phyloP scores from a whole-genome alignment of 2,329 filamentous ascomycete genomes.

The Neofusicoccum kwambonambiense region DNA sequence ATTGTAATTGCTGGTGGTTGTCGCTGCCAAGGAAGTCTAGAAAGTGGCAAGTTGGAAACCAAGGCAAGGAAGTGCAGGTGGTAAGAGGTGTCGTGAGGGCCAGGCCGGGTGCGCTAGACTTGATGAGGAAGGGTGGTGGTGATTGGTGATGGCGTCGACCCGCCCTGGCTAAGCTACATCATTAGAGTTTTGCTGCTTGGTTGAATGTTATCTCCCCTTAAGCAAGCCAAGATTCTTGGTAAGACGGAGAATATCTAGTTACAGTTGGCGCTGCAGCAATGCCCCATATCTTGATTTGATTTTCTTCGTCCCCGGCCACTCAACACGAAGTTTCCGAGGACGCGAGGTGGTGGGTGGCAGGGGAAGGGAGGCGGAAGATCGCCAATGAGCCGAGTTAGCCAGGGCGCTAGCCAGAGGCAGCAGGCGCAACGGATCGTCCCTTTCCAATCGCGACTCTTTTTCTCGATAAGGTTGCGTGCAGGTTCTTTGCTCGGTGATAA shows the following conservation, averaged over 20 bases:
- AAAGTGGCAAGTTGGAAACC: not conserved
- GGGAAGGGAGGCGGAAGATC: slow-evolving; percentile 4
- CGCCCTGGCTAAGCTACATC: not conserved
- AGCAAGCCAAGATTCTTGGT: not conserved
- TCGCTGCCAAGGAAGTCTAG: not conserved
- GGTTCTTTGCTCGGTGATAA: slow-evolving; percentile 2
- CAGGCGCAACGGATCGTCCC: slow-evolving; percentile 11
- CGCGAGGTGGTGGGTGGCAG: not conserved
- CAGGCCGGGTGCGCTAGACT: not conserved
- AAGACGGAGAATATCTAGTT: not conserved
- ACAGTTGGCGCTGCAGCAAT: not conserved
- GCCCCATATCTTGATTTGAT: not conserved
- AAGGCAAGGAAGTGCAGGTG: not conserved
- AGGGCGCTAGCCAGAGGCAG: slow-evolving; percentile 2
- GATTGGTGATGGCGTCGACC: no score
- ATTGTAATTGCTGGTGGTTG: not conserved
- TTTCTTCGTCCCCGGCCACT: not conserved
- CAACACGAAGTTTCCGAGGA: not conserved
- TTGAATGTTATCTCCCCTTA: not conserved
- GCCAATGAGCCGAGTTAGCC: not conserved
- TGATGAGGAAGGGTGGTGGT: not conserved
- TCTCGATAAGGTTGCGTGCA: not conserved
- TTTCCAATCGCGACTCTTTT: not conserved
- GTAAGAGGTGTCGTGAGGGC: not conserved
- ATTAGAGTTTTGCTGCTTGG: not conserved